Evolutionary conservation across 2,329 filamentous ascomycete genomes (phyloP).

Genomic region (Cladosporium austrohemisphaericum): DNA sequence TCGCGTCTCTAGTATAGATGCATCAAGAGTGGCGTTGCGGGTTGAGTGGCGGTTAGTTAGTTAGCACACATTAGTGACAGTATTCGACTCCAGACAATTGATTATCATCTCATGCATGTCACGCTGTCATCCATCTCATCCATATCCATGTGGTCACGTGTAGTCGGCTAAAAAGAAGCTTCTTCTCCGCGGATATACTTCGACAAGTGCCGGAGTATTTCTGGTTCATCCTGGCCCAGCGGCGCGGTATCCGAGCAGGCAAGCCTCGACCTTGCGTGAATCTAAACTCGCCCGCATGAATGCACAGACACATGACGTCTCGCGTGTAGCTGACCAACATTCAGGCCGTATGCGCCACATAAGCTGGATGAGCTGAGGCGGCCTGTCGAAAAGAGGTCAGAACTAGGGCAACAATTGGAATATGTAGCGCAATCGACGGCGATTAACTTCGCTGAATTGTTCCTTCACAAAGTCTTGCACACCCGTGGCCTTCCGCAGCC

Average conservation of each 20-base stretch:
- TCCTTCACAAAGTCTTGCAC: background rate
- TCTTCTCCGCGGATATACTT: no score
- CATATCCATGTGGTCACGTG: no score
- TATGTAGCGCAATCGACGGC: background rate
- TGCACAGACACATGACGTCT: conserved; percentile 7
- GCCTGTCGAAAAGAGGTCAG: no score
- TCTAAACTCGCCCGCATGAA: background rate
- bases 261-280: conserved; percentile 5
- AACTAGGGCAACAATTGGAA: background rate
- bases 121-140: no score
- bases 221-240: no score
- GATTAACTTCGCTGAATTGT: background rate
- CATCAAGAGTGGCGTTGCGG: conserved; percentile 12
- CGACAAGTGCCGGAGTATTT: no score
- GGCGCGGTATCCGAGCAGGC: conserved; percentile 1
- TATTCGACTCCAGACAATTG: conserved; percentile 13
- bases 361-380: background rate
- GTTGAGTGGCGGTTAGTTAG: background rate
- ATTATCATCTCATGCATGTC: no score
- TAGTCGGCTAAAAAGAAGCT: no score
- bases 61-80: conserved; percentile 8
- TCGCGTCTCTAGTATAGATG: conserved; percentile 15
- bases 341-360: background rate
- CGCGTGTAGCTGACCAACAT: background rate
- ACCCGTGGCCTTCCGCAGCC: background rate